Percentiles rank a stretch among this genome's conserved stretches.
These are phyloP conservation scores for Phaeophleospora eucalypticola DNA, from an alignment of 2,329 filamentous ascomycete species.

Conservation along the genomic window DNA sequence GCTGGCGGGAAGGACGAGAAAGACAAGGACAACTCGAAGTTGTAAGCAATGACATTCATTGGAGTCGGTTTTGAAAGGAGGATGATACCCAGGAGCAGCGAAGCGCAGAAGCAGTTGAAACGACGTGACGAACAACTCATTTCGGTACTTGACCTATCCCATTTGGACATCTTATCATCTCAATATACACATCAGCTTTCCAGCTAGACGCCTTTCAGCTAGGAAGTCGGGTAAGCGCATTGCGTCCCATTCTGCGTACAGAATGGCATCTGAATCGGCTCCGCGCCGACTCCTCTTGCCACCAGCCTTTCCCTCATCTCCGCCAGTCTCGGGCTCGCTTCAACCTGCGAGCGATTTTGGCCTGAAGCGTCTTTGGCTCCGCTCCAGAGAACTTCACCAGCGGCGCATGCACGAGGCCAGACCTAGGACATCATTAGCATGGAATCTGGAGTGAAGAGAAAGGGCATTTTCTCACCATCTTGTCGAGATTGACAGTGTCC, in stretches of 20 bases:
- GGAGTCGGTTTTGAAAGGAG: too few relatives aligned
- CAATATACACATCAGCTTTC: too few relatives aligned
- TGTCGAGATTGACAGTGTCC: constrained; percentile 70
- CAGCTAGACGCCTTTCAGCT: too few relatives aligned
- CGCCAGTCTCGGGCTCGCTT: constrained; percentile 64
- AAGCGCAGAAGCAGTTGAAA: not conserved
- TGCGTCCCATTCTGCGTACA: constrained; percentile 61
- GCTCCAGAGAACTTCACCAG: constrained; percentile 77
- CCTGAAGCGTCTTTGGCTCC: constrained; percentile 61
- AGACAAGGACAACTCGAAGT: constrained; percentile 5
- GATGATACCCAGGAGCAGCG: constrained; percentile 1
- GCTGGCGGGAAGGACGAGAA: constrained; percentile 7
- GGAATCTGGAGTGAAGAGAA: not conserved
- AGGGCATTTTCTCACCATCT: constrained; percentile 41
- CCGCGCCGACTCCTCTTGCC: constrained; percentile 59
- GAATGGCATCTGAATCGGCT: constrained; percentile 67
- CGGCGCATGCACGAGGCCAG: constrained; percentile 73
- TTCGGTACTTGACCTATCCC: not conserved
- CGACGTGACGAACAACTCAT: not conserved
- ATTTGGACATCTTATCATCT: not conserved
- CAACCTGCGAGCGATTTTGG: constrained; percentile 66
- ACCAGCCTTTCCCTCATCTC: constrained; percentile 76
- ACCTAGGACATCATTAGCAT: constrained; percentile 35
- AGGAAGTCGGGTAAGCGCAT: constrained; percentile 32
- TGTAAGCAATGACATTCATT: too few relatives aligned